Conservation (phyloP, 306 rosid genomes). For the Psophocarpus tetragonolobus region DNA sequence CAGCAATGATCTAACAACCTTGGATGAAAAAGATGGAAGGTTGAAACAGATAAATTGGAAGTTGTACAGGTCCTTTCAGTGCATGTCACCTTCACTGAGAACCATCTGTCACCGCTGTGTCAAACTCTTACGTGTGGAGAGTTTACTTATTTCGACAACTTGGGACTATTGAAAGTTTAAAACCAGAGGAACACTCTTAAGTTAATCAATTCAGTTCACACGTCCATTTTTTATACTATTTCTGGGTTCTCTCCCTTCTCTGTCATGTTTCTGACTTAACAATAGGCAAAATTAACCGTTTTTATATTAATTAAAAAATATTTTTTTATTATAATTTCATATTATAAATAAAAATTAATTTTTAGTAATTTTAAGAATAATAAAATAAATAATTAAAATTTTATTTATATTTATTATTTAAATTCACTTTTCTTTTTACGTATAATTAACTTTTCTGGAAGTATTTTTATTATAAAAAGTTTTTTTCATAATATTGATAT, state of each 20-base stretch:
- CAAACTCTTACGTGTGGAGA: neutral
- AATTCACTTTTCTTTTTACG: too few species aligned
- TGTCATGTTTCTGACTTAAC: too few species aligned
- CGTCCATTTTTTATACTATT: neutral
- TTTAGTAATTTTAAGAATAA: too few species aligned
- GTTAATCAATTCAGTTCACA: neutral
- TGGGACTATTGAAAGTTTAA: neutral
- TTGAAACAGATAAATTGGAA: neutral
- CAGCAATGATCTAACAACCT: neutral
- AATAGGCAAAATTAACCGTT: too few species aligned
- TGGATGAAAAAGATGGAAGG: neutral
- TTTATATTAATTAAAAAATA: too few species aligned
- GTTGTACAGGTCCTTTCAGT: neutral
- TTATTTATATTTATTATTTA: too few species aligned
- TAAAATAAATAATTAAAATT: too few species aligned
- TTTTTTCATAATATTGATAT: too few species aligned
- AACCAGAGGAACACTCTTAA: neutral
- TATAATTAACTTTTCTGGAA: too few species aligned
- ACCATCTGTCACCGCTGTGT: conserved; percentile 11
- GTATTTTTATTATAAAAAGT: too few species aligned
- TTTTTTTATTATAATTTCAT: too few species aligned
- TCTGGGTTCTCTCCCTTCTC: neutral
- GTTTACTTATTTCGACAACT: neutral
- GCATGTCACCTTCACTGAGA: neutral
- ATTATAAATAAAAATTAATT: too few species aligned